These are phyloP conservation scores for Trametes pubescens DNA, from an alignment of 1,284 basidiomycete genomes.

Conservation along the genomic window DNA sequence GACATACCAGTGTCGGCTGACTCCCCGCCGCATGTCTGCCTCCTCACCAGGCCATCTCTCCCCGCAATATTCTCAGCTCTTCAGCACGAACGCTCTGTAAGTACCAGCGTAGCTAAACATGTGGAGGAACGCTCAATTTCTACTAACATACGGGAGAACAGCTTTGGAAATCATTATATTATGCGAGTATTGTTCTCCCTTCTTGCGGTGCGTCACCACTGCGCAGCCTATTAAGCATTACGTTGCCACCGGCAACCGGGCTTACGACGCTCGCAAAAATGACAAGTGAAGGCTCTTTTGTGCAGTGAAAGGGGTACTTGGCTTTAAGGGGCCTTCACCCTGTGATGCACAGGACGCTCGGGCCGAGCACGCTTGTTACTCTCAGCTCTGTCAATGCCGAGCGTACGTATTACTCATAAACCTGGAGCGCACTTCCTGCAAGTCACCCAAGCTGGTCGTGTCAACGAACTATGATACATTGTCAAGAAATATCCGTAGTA, in stretches of 20 bases:
- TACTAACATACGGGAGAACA: neutral
- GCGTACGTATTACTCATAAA: too few relatives aligned
- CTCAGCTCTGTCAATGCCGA: too few relatives aligned
- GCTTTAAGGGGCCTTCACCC: too few relatives aligned
- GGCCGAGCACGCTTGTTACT: too few relatives aligned
- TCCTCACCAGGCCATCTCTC: slow-evolving; percentile 4
- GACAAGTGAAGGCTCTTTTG: too few relatives aligned
- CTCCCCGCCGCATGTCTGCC: neutral
- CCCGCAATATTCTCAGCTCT: neutral
- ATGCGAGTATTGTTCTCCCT: slow-evolving; percentile 2
- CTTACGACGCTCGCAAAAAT: too few relatives aligned
- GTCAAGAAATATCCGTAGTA: neutral
- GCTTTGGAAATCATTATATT: neutral
- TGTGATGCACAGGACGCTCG: too few relatives aligned
- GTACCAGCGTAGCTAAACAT: neutral
- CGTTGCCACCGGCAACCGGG: neutral
- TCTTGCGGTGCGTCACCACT: neutral
- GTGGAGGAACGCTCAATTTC: neutral
- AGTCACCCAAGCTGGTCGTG: too few relatives aligned
- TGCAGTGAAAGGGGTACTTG: too few relatives aligned
- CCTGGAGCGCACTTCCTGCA: too few relatives aligned
- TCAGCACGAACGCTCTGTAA: neutral
- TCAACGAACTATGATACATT: neutral
- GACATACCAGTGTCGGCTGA: slow-evolving; percentile 15
- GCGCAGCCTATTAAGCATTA: neutral